Evolutionary conservation across 257 asterid species (phyloP).

Genomic region (Mitragyna speciosa): DNA sequence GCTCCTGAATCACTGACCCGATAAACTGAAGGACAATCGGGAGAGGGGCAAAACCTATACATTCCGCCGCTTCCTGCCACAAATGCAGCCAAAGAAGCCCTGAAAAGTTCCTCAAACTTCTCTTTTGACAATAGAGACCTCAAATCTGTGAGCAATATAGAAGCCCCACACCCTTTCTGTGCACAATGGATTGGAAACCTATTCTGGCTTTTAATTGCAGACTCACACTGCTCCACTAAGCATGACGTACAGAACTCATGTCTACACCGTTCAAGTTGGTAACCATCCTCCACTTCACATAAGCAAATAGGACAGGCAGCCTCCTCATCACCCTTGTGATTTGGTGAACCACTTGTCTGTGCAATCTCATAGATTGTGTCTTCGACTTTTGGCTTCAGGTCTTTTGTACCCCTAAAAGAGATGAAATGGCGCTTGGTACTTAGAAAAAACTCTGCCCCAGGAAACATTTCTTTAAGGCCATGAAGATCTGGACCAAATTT

Average conservation of each 20-base stretch:
- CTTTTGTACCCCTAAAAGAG: constrained; percentile 54
- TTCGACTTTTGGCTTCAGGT: constrained; percentile 62
- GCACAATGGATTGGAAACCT: constrained; percentile 68
- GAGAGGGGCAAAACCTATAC: constrained; percentile 88
- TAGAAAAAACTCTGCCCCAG: constrained; percentile 59
- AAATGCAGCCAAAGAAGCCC: constrained; percentile 68
- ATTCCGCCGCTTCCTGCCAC: constrained; percentile 65
- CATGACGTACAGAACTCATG: constrained; percentile 73
- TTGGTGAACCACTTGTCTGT: constrained; percentile 33
- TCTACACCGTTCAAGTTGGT: constrained; percentile 62
- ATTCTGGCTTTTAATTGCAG: constrained; percentile 58
- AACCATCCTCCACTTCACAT: constrained; percentile 71
- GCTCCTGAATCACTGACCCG: constrained; percentile 37
- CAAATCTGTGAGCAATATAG: constrained; percentile 58
- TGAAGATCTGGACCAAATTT: constrained; percentile 77
- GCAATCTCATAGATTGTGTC: constrained; percentile 49
- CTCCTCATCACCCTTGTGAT: constrained; percentile 28
- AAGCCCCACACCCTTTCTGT: constrained; percentile 47
- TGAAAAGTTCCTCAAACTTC: constrained; percentile 75
- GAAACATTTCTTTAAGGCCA: constrained; percentile 67
- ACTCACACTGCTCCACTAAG: constrained; percentile 75
- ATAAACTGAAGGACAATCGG: constrained; percentile 88
- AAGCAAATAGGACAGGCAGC: constrained; percentile 71
- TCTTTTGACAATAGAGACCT: constrained; percentile 50
- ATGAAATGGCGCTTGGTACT: constrained; percentile 62